A percentile compares a stretch with the other conserved stretches of the same genome.
These are phyloP conservation scores for Linderina pennispora DNA, from an alignment of 192 early-diverging fungal genomes.

Conservation along the genomic window DNA sequence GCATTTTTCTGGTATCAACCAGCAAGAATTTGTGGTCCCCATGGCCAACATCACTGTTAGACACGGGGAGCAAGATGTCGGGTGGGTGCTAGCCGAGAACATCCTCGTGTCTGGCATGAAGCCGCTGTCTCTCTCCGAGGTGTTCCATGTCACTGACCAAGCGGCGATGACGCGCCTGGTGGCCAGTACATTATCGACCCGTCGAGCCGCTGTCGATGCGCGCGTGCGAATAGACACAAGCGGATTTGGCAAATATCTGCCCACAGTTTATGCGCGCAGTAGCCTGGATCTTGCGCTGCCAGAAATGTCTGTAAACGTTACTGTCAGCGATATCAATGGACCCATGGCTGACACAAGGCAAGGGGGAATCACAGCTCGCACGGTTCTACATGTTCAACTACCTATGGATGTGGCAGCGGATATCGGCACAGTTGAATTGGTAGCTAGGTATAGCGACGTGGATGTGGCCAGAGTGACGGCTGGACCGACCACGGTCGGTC, in stretches of 20 bases:
- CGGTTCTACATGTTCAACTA: conserved; percentile 3
- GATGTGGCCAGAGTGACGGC: conserved; percentile 10
- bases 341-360: conserved; percentile 5
- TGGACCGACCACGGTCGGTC: conserved; percentile 9
- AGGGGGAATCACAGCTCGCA: conserved; percentile 14
- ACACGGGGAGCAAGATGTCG: conserved; percentile 16
- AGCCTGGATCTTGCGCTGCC: conserved; percentile 17
- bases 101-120: conserved; percentile 6
- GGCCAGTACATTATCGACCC: conserved; percentile 9
- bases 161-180: conserved; percentile 21
- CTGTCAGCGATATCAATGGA: conserved; percentile 10
- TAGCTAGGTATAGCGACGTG: conserved; percentile 9
- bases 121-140: conserved; percentile 11
- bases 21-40: conserved; percentile 4
- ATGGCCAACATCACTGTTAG: conserved; percentile 27
- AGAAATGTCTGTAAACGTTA: conserved; percentile 1
- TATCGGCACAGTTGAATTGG: conserved; percentile 14
- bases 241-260: conserved; percentile 28
- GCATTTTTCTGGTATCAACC: conserved; percentile 15
- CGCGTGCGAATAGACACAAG: conserved; percentile 13
- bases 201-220: conserved; percentile 7
- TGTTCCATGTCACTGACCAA: conserved; percentile 23
- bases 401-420: conserved; percentile 15
- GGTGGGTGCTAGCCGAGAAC: conserved; percentile 18
- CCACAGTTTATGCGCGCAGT: conserved; percentile 8